These are phyloP conservation scores for Rhododendron henanense DNA, from an alignment of 148 eudicot genomes.

Conservation along the genomic window DNA sequence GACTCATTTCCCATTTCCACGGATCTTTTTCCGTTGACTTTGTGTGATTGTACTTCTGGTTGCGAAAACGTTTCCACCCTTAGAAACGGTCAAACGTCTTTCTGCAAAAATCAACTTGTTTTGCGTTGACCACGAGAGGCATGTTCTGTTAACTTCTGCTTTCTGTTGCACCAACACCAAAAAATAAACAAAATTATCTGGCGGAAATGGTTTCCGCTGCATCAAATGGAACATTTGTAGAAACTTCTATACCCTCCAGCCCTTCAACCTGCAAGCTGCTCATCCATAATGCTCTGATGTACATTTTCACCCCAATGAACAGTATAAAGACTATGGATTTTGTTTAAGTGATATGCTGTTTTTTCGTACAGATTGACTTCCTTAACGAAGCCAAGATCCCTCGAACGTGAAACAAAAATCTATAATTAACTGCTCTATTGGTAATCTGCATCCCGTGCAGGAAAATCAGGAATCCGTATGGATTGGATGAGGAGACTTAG, in stretches of 20 bases:
- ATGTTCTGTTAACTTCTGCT: neutral
- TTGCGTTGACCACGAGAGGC: neutral
- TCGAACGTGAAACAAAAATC: neutral
- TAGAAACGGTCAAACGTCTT: neutral
- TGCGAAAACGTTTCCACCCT: neutral
- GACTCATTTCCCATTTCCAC: neutral
- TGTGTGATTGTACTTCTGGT: neutral
- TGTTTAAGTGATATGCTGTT: neutral
- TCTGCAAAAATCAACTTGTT: neutral
- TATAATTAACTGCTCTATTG: neutral
- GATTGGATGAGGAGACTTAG: slow-evolving; percentile 24
- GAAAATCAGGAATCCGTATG: slow-evolving; percentile 21
- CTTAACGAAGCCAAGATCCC: neutral
- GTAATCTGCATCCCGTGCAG: neutral
- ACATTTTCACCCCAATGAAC: neutral
- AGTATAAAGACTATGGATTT: neutral
- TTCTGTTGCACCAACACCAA: neutral
- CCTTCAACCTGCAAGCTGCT: neutral
- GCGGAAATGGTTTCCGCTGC: neutral
- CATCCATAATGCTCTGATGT: neutral
- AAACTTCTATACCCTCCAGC: neutral
- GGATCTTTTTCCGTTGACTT: neutral
- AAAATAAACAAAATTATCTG: neutral
- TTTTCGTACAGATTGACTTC: neutral
- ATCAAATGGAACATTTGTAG: neutral